Percentiles rank a stretch among this genome's conserved stretches.
Conservation (phyloP, 257 asterid species). For the Anisodus tanguticus region DNA sequence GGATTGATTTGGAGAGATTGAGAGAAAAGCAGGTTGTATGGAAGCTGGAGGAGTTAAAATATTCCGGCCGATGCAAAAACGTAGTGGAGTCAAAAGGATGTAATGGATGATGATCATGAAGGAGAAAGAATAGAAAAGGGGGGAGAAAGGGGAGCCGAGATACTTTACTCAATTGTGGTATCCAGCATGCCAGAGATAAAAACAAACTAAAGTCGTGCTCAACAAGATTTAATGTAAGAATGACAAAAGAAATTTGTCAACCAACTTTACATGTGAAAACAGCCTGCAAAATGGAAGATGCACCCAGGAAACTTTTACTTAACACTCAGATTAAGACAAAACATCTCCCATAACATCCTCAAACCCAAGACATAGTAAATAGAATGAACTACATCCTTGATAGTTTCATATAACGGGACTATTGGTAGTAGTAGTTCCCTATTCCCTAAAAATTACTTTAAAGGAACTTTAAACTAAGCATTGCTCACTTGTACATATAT, state of each 20-base stretch:
- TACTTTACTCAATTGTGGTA: background rate
- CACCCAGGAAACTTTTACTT: conserved; percentile 13
- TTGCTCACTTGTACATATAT: background rate
- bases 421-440: background rate
- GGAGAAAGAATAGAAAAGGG: background rate
- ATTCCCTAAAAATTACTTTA: background rate
- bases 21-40: background rate
- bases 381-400: background rate
- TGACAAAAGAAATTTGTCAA: conserved; percentile 8
- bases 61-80: background rate
- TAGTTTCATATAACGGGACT: background rate
- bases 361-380: background rate
- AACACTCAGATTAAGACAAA: background rate
- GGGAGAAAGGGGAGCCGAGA: background rate
- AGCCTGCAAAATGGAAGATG: background rate
- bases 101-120: background rate
- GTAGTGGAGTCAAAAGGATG: conserved; percentile 5
- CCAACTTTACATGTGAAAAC: background rate
- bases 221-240: conserved; percentile 5
- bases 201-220: background rate
- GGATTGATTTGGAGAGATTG: background rate
- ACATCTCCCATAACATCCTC: conserved; percentile 4
- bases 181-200: background rate
- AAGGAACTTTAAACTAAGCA: background rate
- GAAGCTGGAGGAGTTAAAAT: background rate